Evolutionary conservation across 768 basidiomycete genomes (phyloP).

Genomic region (Gautieria morchelliformis): DNA sequence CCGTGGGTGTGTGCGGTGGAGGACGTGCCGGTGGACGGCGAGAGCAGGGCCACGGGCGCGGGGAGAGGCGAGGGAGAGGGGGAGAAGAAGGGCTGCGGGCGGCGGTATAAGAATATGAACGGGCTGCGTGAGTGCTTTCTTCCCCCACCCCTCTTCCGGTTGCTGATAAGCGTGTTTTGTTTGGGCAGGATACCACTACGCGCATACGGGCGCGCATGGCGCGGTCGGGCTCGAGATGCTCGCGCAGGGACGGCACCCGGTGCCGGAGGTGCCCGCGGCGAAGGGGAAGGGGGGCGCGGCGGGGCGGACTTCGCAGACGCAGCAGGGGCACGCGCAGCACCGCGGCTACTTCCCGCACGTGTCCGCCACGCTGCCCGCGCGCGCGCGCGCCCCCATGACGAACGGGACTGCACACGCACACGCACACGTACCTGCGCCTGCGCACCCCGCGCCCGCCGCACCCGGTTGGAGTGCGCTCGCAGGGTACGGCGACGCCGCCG

Average conservation of each 20-base stretch:
- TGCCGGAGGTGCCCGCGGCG: conserved; percentile 22
- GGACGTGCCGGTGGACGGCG: conserved; percentile 31
- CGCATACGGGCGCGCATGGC: conserved; percentile 93
- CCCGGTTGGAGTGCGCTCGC: too few species aligned
- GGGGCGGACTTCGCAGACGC: too few species aligned
- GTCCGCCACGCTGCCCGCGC: too few species aligned
- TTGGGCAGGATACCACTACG: conserved; percentile 73
- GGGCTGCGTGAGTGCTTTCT: conserved; percentile 47
- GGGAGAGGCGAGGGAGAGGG: conserved; percentile 42
- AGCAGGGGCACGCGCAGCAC: too few species aligned
- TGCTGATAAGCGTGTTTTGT: not conserved
- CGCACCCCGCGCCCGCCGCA: too few species aligned
- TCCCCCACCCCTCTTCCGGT: conserved; percentile 1
- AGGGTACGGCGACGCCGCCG: too few species aligned
- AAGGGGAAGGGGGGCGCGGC: not conserved
- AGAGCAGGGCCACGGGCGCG: too few species aligned
- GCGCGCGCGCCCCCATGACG: too few species aligned
- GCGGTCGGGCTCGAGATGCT: conserved; percentile 78
- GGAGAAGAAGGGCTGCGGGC: conserved; percentile 15
- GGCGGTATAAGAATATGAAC: conserved; percentile 98
- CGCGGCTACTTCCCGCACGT: too few species aligned
- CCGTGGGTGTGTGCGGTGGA: too few species aligned
- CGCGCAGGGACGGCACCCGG: conserved; percentile 60
- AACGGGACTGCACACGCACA: too few species aligned
- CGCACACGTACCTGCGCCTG: too few species aligned